Conservation (phyloP, 177 flowering plant genomes). For the Tripterygium wilfordii region DNA sequence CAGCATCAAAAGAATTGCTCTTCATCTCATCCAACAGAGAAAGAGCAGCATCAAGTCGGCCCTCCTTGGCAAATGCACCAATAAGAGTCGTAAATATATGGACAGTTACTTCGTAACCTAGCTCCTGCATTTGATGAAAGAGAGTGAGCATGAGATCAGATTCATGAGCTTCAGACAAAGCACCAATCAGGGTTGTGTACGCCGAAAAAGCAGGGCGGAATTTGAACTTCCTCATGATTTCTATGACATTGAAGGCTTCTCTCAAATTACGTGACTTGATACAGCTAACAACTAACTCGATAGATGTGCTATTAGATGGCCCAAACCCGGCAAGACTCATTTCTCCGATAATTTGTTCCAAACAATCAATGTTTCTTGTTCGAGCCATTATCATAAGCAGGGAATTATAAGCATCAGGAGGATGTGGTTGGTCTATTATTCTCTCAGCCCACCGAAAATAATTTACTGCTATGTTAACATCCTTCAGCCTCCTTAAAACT, state of each 20-base stretch:
- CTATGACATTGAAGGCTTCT: constrained; percentile 65
- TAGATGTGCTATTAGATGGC: constrained; percentile 38
- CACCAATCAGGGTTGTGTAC: constrained; percentile 85
- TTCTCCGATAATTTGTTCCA: constrained; percentile 57
- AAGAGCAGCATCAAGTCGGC: constrained; percentile 77
- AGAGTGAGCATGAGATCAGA: constrained; percentile 68
- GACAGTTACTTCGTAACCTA: constrained; percentile 79
- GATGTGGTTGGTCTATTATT: constrained; percentile 37
- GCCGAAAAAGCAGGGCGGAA: constrained; percentile 94
- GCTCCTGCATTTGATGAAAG: constrained; percentile 88
- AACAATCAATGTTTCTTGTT: constrained; percentile 29
- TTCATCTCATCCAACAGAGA: constrained; percentile 87
- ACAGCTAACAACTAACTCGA: constrained; percentile 54
- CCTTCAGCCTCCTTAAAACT: constrained; percentile 65
- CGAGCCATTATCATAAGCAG: constrained; percentile 69
- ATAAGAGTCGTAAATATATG: constrained; percentile 79
- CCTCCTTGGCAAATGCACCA: constrained; percentile 72
- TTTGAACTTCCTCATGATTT: constrained; percentile 75
- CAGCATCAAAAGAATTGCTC: constrained; percentile 54
- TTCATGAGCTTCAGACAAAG: constrained; percentile 51
- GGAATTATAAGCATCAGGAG: constrained; percentile 62
- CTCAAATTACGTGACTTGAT: constrained; percentile 45
- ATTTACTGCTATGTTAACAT: constrained; percentile 52
- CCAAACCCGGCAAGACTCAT: constrained; percentile 79
- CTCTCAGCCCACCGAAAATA: constrained; percentile 83